These are phyloP conservation scores for Tetrapyrgos nigripes DNA, from an alignment of 1,284 basidiomycete species.

Conservation along the genomic window DNA sequence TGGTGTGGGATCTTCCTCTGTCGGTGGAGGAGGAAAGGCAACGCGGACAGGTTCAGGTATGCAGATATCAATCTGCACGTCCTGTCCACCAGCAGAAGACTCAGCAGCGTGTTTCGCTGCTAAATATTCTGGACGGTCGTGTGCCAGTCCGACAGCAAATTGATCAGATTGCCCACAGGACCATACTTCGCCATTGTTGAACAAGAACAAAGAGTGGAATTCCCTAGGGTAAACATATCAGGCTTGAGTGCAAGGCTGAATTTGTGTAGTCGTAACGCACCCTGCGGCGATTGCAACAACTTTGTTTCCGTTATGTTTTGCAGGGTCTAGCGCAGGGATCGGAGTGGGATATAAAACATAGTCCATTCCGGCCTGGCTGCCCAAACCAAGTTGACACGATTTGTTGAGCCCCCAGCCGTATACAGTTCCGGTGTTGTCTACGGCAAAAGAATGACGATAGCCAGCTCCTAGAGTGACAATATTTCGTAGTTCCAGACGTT, in stretches of 20 bases:
- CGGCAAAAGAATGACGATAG: slow-evolving; percentile 1
- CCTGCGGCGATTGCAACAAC: slow-evolving; percentile 9
- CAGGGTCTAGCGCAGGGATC: slow-evolving; percentile 7
- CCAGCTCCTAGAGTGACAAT: background rate
- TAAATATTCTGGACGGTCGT: background rate
- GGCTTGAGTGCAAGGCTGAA: background rate
- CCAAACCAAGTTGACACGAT: background rate
- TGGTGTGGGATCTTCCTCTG: slow-evolving; percentile 7
- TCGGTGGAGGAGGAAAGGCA: slow-evolving; percentile 12
- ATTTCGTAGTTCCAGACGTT: background rate
- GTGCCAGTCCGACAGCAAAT: slow-evolving; percentile 7
- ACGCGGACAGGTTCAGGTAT: slow-evolving; percentile 10
- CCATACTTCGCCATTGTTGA: slow-evolving; percentile 15
- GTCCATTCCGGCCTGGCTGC: background rate
- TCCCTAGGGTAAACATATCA: background rate
- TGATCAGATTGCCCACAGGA: slow-evolving; percentile 10
- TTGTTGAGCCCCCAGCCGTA: slow-evolving; percentile 1
- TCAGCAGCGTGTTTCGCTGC: background rate
- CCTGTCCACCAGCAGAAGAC: background rate
- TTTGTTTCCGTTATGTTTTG: slow-evolving; percentile 5
- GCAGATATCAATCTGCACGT: slow-evolving; percentile 4
- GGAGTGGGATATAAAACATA: slow-evolving; percentile 2
- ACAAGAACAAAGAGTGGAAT: slow-evolving; percentile 14
- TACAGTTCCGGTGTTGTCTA: background rate
- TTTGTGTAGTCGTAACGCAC: background rate